Conservation (phyloP, 2,329 filamentous ascomycete species). For the Aureobasidium vineae region DNA sequence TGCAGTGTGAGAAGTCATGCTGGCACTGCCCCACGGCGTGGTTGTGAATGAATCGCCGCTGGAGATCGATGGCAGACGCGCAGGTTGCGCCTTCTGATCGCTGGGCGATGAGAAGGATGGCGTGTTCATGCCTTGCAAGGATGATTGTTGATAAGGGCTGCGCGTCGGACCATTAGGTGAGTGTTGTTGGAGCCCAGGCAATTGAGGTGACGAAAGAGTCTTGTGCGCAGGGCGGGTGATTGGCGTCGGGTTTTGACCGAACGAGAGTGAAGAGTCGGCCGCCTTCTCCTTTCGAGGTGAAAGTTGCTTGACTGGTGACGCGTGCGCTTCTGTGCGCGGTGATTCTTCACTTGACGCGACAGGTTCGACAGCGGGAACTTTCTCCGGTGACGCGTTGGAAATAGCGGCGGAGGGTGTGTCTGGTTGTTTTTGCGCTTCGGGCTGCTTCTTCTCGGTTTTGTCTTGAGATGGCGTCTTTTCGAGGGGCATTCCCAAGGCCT, state of each 20-base stretch:
- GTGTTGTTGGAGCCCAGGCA: slow-evolving; percentile 21
- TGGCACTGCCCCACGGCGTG: slow-evolving; percentile 28
- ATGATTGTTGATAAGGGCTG: slow-evolving; percentile 24
- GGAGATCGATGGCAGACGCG: slow-evolving; percentile 30
- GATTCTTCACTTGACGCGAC: slow-evolving; percentile 23
- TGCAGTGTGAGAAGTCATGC: slow-evolving; percentile 39
- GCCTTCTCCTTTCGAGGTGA: slow-evolving; percentile 21
- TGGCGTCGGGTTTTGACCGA: slow-evolving; percentile 48
- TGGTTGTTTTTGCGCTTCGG: slow-evolving; percentile 8
- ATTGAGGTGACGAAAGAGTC: slow-evolving; percentile 15
- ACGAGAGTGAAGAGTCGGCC: slow-evolving; percentile 34
- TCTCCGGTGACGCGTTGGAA: slow-evolving; percentile 26
- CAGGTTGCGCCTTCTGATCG: slow-evolving; percentile 39
- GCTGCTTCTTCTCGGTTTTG: slow-evolving; percentile 22
- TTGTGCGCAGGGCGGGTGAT: slow-evolving; percentile 14
- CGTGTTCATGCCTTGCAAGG: slow-evolving; percentile 42
- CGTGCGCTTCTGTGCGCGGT: slow-evolving; percentile 28
- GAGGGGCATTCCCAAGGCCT: slow-evolving; percentile 61
- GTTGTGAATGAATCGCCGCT: slow-evolving; percentile 25
- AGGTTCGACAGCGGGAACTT: slow-evolving; percentile 29
- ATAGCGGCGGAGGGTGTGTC: slow-evolving; percentile 17
- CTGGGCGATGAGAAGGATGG: slow-evolving; percentile 46
- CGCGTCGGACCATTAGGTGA: slow-evolving; percentile 20
- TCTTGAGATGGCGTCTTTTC: slow-evolving; percentile 29
- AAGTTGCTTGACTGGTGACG: slow-evolving; percentile 25